Conservation (phyloP, 1,284 basidiomycete species). For the Trichosporon asahii region DNA sequence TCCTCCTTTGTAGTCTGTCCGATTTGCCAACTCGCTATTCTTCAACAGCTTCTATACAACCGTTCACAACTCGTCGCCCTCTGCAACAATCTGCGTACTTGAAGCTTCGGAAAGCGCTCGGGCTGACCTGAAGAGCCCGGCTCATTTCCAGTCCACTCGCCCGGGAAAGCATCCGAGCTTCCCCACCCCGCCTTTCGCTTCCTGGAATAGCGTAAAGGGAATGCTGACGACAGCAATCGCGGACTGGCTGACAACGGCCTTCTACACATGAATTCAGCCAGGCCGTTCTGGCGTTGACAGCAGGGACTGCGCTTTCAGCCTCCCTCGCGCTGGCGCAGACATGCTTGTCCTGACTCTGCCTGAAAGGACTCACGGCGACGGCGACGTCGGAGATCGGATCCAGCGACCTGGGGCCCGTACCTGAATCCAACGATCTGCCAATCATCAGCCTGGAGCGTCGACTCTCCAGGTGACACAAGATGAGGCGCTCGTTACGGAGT, state of each 20-base stretch:
- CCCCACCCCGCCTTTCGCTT: background rate
- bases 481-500: background rate
- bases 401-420: background rate
- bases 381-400: constrained; percentile 2
- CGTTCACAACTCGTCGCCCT: background rate
- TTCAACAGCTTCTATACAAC: background rate
- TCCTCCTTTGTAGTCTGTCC: background rate
- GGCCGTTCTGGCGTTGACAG: background rate
- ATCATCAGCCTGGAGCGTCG: background rate
- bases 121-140: background rate
- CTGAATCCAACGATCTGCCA: background rate
- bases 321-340: background rate
- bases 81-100: too few relatives aligned
- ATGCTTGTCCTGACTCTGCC: background rate
- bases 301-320: background rate
- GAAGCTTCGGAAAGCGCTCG: too few relatives aligned
- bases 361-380: background rate
- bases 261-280: background rate
- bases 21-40: background rate
- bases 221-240: background rate
- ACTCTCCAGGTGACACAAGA: background rate
- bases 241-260: background rate
- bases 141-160: background rate
- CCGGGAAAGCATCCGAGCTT: background rate
- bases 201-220: background rate